phyloP scores from a whole-genome alignment of 805 yeast genomes.

The Yamadazyma sp. region DNA sequence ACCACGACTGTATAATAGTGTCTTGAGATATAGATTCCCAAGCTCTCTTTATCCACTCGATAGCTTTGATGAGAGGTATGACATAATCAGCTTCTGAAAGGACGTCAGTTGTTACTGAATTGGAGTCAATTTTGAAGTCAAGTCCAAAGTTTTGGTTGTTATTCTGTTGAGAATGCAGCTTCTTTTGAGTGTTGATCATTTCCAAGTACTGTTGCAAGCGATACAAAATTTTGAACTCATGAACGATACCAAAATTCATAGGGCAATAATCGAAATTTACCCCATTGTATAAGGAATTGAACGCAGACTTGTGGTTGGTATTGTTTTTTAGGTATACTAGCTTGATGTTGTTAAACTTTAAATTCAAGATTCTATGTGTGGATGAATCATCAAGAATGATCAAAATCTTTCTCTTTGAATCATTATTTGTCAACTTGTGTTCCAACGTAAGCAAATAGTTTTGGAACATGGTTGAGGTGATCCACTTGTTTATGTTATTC shows the following conservation, averaged over 20 bases:
- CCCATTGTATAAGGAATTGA: constrained; percentile 38
- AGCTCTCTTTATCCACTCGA: constrained; percentile 56
- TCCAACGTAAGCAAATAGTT: constrained; percentile 62
- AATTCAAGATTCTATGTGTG: constrained; percentile 53
- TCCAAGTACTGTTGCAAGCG: constrained; percentile 57
- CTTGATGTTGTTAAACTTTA: constrained; percentile 36
- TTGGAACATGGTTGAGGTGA: constrained; percentile 61
- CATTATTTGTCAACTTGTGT: constrained; percentile 49
- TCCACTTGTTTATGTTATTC: constrained; percentile 61
- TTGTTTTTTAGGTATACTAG: constrained; percentile 40
- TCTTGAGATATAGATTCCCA: constrained; percentile 48
- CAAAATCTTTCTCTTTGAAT: constrained; percentile 48
- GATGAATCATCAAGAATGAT: constrained; percentile 61
- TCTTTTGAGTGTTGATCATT: constrained; percentile 37
- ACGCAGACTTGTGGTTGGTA: constrained; percentile 37
- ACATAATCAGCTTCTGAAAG: constrained; percentile 42
- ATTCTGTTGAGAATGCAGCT: constrained; percentile 3
- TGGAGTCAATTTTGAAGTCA: constrained; percentile 8
- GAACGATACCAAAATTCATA: constrained; percentile 62
- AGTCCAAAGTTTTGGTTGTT: constrained; percentile 6
- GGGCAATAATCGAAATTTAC: constrained; percentile 56
- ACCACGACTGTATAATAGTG: constrained; percentile 36
- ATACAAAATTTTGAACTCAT: constrained; percentile 58
- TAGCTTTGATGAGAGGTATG: constrained; percentile 53
- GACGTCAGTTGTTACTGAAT: constrained; percentile 24